Conservation (phyloP, 495 filamentous ascomycete genomes). For the Pseudevernia furfuracea region DNA sequence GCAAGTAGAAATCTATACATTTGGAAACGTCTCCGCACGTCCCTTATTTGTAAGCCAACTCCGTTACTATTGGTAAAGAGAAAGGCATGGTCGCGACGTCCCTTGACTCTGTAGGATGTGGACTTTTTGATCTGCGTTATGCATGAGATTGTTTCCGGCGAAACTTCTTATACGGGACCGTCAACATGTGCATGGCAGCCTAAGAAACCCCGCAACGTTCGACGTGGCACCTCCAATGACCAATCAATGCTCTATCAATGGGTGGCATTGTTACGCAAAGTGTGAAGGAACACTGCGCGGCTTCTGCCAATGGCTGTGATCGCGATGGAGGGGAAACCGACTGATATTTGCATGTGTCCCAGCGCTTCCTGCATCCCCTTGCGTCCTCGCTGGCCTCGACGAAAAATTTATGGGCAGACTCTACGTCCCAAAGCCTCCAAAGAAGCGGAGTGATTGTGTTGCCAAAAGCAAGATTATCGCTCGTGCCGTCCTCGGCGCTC, state of each 20-base stretch:
- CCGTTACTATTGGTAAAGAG: no score
- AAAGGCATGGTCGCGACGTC: no score
- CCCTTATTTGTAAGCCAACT: no score
- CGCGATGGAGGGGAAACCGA: background rate
- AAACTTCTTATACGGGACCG: background rate
- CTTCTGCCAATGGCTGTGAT: background rate
- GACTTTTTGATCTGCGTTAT: constrained; percentile 7
- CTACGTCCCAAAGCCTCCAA: constrained; percentile 11
- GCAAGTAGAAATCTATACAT: no score
- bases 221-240: constrained; percentile 5
- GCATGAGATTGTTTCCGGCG: background rate
- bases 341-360: constrained; percentile 7
- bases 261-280: background rate
- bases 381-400: background rate
- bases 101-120: no score
- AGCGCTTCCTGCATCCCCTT: constrained; percentile 7
- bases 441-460: constrained; percentile 7
- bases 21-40: no score
- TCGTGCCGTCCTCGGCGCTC: constrained; percentile 11
- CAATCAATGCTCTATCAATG: constrained; percentile 5
- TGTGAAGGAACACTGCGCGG: background rate
- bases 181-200: background rate
- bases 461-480: constrained; percentile 12
- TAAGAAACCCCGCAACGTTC: constrained; percentile 1
- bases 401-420: constrained; percentile 4